Conservation (phyloP, 805 yeast genomes). For the Candida gorgasii region DNA sequence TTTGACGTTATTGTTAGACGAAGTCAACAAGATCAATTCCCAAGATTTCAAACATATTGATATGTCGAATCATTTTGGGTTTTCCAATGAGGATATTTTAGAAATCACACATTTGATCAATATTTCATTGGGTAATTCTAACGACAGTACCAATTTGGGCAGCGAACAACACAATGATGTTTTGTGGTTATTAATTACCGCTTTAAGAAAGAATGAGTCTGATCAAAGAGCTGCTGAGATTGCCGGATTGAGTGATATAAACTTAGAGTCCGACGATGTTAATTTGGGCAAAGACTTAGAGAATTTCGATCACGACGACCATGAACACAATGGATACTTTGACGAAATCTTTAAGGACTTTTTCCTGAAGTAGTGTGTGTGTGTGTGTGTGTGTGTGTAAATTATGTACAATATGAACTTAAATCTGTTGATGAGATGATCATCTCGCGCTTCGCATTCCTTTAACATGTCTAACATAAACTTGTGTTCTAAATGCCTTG, state of each 20-base stretch:
- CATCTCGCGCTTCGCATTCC: too few species aligned
- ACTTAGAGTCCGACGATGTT: not conserved
- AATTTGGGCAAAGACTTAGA: not conserved
- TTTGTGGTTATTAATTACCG: constrained; percentile 14
- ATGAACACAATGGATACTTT: constrained; percentile 1
- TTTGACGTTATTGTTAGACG: constrained; percentile 37
- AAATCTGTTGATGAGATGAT: too few species aligned
- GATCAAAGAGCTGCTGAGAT: not conserved
- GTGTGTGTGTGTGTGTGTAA: too few species aligned
- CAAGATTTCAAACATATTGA: constrained; percentile 4
- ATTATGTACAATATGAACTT: not conserved
- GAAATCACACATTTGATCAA: constrained; percentile 4
- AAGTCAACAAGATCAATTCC: constrained; percentile 30
- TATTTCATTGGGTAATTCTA: not conserved
- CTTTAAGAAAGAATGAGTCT: constrained; percentile 10
- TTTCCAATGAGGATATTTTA: not conserved
- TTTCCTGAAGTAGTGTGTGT: constrained; percentile 11
- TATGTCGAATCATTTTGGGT: constrained; percentile 8
- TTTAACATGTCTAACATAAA: too few species aligned
- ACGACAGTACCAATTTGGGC: not conserved
- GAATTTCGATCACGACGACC: not conserved
- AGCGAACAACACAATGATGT: constrained; percentile 11
- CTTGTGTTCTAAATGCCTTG: constrained; percentile 69
- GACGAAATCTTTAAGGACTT: constrained; percentile 14
- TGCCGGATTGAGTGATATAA: not conserved